These are phyloP conservation scores for Aspergillus intermedius DNA, from an alignment of 2,329 filamentous ascomycete genomes.

Conservation along the genomic window DNA sequence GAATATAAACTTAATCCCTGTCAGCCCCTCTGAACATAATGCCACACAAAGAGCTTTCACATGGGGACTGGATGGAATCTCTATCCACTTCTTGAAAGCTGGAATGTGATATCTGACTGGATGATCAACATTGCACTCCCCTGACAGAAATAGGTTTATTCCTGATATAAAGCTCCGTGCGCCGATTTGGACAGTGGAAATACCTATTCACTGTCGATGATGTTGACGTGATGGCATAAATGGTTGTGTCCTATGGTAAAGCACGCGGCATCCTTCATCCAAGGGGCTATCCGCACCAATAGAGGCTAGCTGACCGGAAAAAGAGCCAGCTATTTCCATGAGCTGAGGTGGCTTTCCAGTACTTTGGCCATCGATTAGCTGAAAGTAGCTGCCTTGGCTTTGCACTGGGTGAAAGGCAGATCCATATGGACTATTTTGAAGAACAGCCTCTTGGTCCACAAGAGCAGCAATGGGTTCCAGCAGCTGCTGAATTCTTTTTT, in stretches of 20 bases:
- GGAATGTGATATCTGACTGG: conserved; percentile 3
- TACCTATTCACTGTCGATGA: not conserved
- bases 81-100: not conserved
- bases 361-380: not conserved
- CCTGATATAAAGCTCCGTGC: conserved; percentile 4
- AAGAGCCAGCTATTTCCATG: not conserved
- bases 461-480: conserved; percentile 9
- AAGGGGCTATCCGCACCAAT: not conserved
- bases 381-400: not conserved
- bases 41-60: not conserved
- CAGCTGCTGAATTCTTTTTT: conserved; percentile 6
- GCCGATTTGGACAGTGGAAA: conserved; percentile 7
- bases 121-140: not conserved
- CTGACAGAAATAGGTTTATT: not conserved
- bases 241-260: not conserved
- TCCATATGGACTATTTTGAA: not conserved
- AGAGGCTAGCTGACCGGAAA: conserved; percentile 1
- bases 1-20: conserved; percentile 4
- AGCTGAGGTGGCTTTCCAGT: not conserved
- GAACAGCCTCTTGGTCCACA: conserved; percentile 3
- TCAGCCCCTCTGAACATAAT: conserved; percentile 5
- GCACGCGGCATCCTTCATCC: conserved; percentile 2
- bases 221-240: not conserved
- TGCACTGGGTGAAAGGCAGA: not conserved
- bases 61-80: not conserved